phyloP scores from a whole-genome alignment of 805 yeast species.

The Spathaspora boniae region DNA sequence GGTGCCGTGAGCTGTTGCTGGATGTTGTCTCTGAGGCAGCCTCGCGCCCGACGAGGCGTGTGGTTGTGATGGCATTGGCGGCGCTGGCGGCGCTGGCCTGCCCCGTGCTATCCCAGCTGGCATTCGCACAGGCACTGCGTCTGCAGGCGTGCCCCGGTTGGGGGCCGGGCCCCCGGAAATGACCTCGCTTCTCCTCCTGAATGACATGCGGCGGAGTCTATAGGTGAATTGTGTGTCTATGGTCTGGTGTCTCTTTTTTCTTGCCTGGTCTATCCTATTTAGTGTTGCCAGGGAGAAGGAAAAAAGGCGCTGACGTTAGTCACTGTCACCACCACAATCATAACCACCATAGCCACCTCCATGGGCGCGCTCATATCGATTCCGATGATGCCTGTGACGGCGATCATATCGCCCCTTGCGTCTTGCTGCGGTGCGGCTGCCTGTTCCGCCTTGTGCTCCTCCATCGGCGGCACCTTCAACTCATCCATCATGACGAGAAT shows the following conservation, averaged over 20 bases:
- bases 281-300: no score
- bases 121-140: slow-evolving; percentile 1
- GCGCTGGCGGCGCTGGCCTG: background rate
- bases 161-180: slow-evolving; percentile 12
- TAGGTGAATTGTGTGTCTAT: no score
- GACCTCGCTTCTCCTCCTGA: slow-evolving; percentile 40
- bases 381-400: slow-evolving; percentile 59
- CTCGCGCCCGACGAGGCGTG: background rate
- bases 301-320: no score
- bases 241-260: no score
- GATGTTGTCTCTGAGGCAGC: slow-evolving; percentile 7
- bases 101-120: slow-evolving; percentile 3
- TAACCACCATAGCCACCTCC: no score
- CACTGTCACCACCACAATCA: no score
- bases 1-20: slow-evolving; percentile 1
- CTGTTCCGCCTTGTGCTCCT: slow-evolving; percentile 55
- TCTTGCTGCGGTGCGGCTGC: slow-evolving; percentile 82
- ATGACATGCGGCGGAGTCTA: slow-evolving; percentile 30
- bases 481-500: slow-evolving; percentile 83
- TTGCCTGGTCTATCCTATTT: no score
- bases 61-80: background rate
- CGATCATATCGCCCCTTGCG: no score
- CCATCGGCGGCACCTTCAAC: slow-evolving; percentile 57
- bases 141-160: slow-evolving; percentile 9
- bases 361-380: slow-evolving; percentile 74